A percentile compares a stretch with the other conserved stretches of the same genome.
Evolutionary conservation across 2,329 filamentous ascomycete species (phyloP).

Genomic region (Ophiostoma sp.): DNA sequence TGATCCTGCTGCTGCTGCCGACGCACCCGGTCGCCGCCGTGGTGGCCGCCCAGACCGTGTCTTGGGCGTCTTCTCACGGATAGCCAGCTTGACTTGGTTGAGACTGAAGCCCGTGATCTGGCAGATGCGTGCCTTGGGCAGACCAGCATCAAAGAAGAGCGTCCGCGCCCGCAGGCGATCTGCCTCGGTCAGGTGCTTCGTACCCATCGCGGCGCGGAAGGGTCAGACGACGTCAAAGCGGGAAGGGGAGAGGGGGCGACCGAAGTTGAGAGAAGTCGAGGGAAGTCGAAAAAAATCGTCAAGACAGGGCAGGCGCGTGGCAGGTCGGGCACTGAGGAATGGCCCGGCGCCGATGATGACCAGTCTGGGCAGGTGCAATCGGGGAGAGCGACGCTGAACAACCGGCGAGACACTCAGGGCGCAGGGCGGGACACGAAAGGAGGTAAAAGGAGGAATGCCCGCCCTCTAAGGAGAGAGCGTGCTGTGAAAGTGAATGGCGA

Average conservation of each 20-base stretch:
- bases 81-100: constrained; percentile 31
- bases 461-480: constrained; percentile 4
- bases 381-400: background rate
- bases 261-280: background rate
- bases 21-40: constrained; percentile 16
- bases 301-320: background rate
- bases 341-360: background rate
- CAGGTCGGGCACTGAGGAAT: background rate
- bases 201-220: constrained; percentile 26
- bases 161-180: constrained; percentile 30
- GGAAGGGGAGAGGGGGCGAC: background rate
- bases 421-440: constrained; percentile 7
- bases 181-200: constrained; percentile 31
- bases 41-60: constrained; percentile 28
- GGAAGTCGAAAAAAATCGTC: background rate
- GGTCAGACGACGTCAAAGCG: background rate
- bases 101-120: constrained; percentile 31
- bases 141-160: constrained; percentile 30
- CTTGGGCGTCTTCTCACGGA: constrained; percentile 31
- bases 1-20: background rate
- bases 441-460: constrained; percentile 1
- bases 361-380: background rate
- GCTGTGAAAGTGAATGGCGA: constrained; percentile 2
- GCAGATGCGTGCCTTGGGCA: constrained; percentile 30
- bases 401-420: background rate